Percentiles rank a stretch among this genome's conserved stretches.
phyloP scores from a whole-genome alignment of 805 yeast species.

The Barnettozyma vustinii region DNA sequence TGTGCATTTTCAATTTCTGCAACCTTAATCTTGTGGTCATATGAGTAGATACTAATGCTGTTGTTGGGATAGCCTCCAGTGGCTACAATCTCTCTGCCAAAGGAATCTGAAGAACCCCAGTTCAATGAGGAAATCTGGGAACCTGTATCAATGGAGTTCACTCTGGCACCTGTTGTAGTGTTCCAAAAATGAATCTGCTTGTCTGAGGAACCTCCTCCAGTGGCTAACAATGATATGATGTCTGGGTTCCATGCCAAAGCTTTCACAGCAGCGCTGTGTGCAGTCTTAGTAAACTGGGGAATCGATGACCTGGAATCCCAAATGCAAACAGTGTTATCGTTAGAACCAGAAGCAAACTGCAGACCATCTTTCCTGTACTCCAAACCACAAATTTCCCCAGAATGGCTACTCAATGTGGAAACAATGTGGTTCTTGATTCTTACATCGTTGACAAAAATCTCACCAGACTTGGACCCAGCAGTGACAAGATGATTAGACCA shows the following conservation, averaged over 20 bases:
- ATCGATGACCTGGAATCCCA: constrained; percentile 78
- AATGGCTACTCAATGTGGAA: constrained; percentile 54
- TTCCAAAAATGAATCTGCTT: constrained; percentile 93
- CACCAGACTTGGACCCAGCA: constrained; percentile 84
- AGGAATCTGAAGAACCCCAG: constrained; percentile 78
- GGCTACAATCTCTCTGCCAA: constrained; percentile 80
- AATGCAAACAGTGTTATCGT: constrained; percentile 85
- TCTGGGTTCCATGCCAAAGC: constrained; percentile 95
- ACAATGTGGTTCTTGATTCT: constrained; percentile 75
- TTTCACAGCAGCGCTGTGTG: constrained; percentile 92
- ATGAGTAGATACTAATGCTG: constrained; percentile 75
- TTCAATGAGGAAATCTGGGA: constrained; percentile 90
- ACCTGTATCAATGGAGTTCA: constrained; percentile 84
- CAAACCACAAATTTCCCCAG: constrained; percentile 90
- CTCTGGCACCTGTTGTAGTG: constrained; percentile 80
- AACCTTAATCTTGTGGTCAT: constrained; percentile 79
- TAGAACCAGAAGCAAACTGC: constrained; percentile 89
- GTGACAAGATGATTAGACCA: constrained; percentile 83
- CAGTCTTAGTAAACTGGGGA: constrained; percentile 71
- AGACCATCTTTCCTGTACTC: constrained; percentile 80
- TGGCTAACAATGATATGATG: constrained; percentile 75
- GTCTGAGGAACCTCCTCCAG: constrained; percentile 95
- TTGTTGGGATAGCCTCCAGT: constrained; percentile 93
- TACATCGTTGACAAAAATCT: constrained; percentile 84
- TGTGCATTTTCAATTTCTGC: constrained; percentile 87